A percentile compares a stretch with the other conserved stretches of the same genome.
Conservation (phyloP, 495 filamentous ascomycete species). For the Parathielavia appendiculata region DNA sequence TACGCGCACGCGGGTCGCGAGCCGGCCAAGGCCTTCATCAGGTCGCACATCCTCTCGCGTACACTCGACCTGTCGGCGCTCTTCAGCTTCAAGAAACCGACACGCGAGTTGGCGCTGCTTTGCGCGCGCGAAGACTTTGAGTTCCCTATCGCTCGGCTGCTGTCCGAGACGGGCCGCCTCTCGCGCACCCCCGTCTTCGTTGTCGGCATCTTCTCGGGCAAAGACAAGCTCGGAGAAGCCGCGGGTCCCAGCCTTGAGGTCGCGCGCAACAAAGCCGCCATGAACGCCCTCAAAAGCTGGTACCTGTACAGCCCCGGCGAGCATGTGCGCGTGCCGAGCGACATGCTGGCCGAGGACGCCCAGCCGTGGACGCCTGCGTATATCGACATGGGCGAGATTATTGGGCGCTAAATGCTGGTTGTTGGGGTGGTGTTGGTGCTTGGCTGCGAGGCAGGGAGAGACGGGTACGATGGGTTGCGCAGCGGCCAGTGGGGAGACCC, state of each 20-base stretch:
- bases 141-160: slow-evolving; percentile 73
- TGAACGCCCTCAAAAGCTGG: slow-evolving; percentile 84
- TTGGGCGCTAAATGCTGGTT: slow-evolving; percentile 39
- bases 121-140: slow-evolving; percentile 89
- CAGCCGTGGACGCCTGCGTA: slow-evolving; percentile 72
- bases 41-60: slow-evolving; percentile 73
- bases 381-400: slow-evolving; percentile 85
- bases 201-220: slow-evolving; percentile 87
- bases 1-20: slow-evolving; percentile 72
- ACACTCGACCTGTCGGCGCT: slow-evolving; percentile 67
- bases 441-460: background rate
- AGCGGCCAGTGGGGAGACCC: background rate
- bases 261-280: slow-evolving; percentile 71
- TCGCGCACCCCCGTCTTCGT: slow-evolving; percentile 83
- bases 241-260: slow-evolving; percentile 67
- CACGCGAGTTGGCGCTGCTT: slow-evolving; percentile 69
- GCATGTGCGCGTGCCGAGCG: slow-evolving; percentile 67
- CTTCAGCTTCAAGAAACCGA: slow-evolving; percentile 78
- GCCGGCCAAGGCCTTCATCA: slow-evolving; percentile 71
- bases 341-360: slow-evolving; percentile 59
- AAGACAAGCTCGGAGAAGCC: slow-evolving; percentile 85
- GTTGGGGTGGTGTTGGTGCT: background rate
- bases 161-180: slow-evolving; percentile 80
- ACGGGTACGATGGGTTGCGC: background rate
- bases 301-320: slow-evolving; percentile 82